These are phyloP conservation scores for Pyrenochaeta sp. DNA, from an alignment of 2,329 filamentous ascomycete genomes.

Conservation along the genomic window DNA sequence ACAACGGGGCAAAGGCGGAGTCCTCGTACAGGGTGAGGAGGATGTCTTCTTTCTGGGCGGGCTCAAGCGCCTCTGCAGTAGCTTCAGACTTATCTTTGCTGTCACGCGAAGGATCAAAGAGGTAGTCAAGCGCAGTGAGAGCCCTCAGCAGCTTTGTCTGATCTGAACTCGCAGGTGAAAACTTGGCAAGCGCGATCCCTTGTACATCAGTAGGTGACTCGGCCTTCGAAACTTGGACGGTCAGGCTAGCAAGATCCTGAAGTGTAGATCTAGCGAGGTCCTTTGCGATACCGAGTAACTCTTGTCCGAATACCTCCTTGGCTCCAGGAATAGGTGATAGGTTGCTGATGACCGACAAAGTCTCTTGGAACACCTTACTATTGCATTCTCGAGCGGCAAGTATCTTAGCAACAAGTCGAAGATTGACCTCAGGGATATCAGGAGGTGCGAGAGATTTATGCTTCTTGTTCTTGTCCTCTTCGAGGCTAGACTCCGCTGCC, in stretches of 20 bases:
- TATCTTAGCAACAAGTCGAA: slow-evolving; percentile 94
- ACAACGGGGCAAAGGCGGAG: slow-evolving; percentile 86
- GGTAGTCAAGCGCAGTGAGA: slow-evolving; percentile 90
- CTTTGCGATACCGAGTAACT: slow-evolving; percentile 88
- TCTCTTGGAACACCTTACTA: slow-evolving; percentile 97
- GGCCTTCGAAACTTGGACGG: slow-evolving; percentile 86
- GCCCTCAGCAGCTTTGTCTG: slow-evolving; percentile 95
- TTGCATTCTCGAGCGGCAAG: slow-evolving; percentile 96
- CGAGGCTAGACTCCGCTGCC: slow-evolving; percentile 46
- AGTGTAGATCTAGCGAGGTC: slow-evolving; percentile 85
- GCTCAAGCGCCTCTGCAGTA: slow-evolving; percentile 61
- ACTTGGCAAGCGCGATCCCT: slow-evolving; percentile 90
- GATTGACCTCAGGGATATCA: slow-evolving; percentile 84
- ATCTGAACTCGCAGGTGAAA: slow-evolving; percentile 94
- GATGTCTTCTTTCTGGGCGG: slow-evolving; percentile 80
- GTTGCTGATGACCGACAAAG: slow-evolving; percentile 98
- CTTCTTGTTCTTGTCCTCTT: slow-evolving; percentile 58
- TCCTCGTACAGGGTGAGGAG: slow-evolving; percentile 90
- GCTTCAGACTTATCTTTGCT: slow-evolving; percentile 58
- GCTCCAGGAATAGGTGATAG: slow-evolving; percentile 91
- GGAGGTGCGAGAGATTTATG: slow-evolving; percentile 77
- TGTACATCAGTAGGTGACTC: slow-evolving; percentile 93
- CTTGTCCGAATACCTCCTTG: slow-evolving; percentile 89
- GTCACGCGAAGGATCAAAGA: slow-evolving; percentile 84
- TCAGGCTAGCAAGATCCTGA: slow-evolving; percentile 81